Conservation (phyloP, 1,139 yeast species). For the Suzukiozyma palmioleophila region DNA sequence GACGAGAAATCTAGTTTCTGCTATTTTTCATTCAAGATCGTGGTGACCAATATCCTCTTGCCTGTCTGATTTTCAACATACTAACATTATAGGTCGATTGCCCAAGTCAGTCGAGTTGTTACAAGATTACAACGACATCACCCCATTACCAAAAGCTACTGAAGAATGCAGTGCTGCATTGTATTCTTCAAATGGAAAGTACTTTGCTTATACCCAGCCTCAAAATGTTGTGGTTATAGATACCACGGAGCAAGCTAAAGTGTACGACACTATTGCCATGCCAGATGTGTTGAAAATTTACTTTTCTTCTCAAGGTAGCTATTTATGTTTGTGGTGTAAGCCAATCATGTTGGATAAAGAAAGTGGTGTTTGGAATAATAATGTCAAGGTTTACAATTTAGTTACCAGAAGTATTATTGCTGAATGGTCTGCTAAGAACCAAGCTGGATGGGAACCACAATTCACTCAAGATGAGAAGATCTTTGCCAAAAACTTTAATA, state of each 20-base stretch:
- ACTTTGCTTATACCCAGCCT: constrained; percentile 56
- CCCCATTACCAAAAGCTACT: constrained; percentile 31
- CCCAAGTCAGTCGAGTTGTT: constrained; percentile 60
- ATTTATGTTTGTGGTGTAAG: constrained; percentile 85
- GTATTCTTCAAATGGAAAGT: constrained; percentile 51
- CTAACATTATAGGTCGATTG: constrained; percentile 45
- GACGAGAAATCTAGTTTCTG: no score
- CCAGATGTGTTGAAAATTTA: constrained; percentile 73
- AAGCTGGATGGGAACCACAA: constrained; percentile 89
- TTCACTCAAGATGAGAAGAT: constrained; percentile 74
- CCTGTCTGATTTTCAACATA: constrained; percentile 3
- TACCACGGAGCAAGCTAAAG: constrained; percentile 36
- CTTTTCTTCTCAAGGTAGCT: constrained; percentile 87
- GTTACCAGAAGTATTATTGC: constrained; percentile 45
- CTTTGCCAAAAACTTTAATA: constrained; percentile 57
- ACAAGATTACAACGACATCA: constrained; percentile 42
- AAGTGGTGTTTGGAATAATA: constrained; percentile 68
- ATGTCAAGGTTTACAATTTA: constrained; percentile 71
- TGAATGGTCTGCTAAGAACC: constrained; percentile 76
- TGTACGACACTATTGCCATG: constrained; percentile 37
- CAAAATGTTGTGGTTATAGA: constrained; percentile 53
- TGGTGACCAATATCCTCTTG: no score
- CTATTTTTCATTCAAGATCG: no score
- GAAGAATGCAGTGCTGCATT: constrained; percentile 44
- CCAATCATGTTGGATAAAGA: constrained; percentile 59